A percentile compares a stretch with the other conserved stretches of the same genome.
Conservation (phyloP, 306 rosid species). For the Fragaria iinumae region DNA sequence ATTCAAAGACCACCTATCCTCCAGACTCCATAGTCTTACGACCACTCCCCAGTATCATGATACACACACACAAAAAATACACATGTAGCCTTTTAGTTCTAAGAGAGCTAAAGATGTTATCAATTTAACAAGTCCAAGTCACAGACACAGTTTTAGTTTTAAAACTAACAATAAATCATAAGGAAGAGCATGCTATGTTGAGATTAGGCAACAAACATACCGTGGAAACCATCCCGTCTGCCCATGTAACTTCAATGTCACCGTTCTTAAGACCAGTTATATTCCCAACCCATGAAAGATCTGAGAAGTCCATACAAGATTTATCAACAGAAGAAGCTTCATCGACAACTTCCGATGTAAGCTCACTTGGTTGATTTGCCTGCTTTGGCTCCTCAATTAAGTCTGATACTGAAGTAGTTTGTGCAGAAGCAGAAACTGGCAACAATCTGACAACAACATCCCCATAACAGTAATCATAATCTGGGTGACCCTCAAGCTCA, state of each 20-base stretch:
- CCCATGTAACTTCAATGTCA: slow-evolving; percentile 98
- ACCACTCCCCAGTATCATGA: background rate
- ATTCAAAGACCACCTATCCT: background rate
- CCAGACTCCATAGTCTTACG: background rate
- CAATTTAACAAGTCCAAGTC: slow-evolving; percentile 16
- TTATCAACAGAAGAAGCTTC: slow-evolving; percentile 43
- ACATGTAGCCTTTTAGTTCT: background rate
- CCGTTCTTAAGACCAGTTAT: slow-evolving; percentile 90
- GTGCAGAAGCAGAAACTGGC: slow-evolving; percentile 58
- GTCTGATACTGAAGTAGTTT: slow-evolving; percentile 43
- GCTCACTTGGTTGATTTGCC: slow-evolving; percentile 43
- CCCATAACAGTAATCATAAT: slow-evolving; percentile 95
- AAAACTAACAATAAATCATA: background rate
- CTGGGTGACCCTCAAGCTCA: slow-evolving; percentile 96
- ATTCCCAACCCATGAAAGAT: slow-evolving; percentile 98
- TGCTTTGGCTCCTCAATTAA: slow-evolving; percentile 44
- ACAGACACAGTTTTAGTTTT: background rate
- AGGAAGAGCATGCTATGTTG: slow-evolving; percentile 12
- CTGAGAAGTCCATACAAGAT: slow-evolving; percentile 52
- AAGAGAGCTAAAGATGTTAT: slow-evolving; percentile 8
- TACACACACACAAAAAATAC: background rate
- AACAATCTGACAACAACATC: slow-evolving; percentile 92
- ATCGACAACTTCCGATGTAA: slow-evolving; percentile 14
- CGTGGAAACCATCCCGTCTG: slow-evolving; percentile 96
- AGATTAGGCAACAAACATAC: slow-evolving; percentile 48